These are phyloP conservation scores for Buddleja alternifolia DNA, from an alignment of 257 asterid genomes.

Conservation along the genomic window DNA sequence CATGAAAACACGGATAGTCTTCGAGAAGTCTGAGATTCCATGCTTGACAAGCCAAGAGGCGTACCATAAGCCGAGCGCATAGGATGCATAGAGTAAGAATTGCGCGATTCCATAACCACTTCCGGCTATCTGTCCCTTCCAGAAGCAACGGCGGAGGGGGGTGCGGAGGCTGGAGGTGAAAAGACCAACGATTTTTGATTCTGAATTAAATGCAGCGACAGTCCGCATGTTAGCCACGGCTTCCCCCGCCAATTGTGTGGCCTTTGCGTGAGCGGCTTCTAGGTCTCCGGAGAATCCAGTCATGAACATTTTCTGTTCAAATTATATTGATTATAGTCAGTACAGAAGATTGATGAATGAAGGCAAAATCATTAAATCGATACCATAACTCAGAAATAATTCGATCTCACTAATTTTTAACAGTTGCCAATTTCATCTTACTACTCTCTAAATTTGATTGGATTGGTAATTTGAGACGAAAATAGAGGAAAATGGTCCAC, in stretches of 20 bases:
- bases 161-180: conserved; percentile 58
- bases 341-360: too few species aligned
- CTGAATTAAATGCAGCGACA: conserved; percentile 89
- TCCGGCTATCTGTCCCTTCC: conserved; percentile 96
- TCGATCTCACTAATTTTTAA: too few species aligned
- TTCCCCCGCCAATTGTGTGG: conserved; percentile 95
- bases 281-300: conserved; percentile 94
- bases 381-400: too few species aligned
- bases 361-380: too few species aligned
- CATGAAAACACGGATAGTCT: conserved; percentile 90
- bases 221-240: conserved; percentile 88
- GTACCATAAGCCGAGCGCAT: conserved; percentile 91
- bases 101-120: conserved; percentile 86
- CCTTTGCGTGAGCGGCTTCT: conserved; percentile 87
- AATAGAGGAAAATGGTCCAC: too few species aligned
- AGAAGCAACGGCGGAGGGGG: conserved; percentile 80
- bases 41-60: conserved; percentile 94
- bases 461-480: too few species aligned
- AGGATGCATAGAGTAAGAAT: conserved; percentile 79
- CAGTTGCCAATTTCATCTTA: too few species aligned
- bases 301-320: conserved; percentile 89
- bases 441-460: too few species aligned
- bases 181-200: conserved; percentile 64
- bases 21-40: conserved; percentile 87
- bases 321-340: neutral